Evolutionary conservation across 1,139 yeast species (phyloP).

Genomic region (Lipomyces yarrowii): DNA sequence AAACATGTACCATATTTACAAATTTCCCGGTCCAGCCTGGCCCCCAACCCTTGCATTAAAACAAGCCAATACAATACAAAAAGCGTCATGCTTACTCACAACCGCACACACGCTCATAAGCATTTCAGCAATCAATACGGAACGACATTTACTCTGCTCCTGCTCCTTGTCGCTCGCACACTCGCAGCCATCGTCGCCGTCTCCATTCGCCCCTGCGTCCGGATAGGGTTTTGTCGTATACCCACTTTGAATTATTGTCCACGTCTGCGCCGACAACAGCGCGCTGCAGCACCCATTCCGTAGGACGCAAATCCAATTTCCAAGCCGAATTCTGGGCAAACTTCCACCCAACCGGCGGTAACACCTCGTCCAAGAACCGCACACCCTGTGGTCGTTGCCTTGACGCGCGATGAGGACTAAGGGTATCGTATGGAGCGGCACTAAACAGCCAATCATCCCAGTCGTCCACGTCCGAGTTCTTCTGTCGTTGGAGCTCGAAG

Average conservation of each 20-base stretch:
- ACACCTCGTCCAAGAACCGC: conserved; percentile 55
- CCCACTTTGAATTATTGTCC: conserved; percentile 49
- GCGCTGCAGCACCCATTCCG: conserved; percentile 56
- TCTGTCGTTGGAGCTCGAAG: conserved; percentile 71
- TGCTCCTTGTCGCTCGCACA: conserved; percentile 33
- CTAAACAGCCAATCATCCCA: conserved; percentile 64
- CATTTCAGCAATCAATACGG: neutral
- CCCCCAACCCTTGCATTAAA: neutral
- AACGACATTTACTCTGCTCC: neutral
- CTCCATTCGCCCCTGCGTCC: conserved; percentile 45
- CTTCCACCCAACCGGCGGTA: conserved; percentile 76
- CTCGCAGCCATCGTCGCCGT: conserved; percentile 45
- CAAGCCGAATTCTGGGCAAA: conserved; percentile 63
- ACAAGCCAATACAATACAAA: neutral
- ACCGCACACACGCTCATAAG: neutral
- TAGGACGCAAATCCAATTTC: conserved; percentile 61
- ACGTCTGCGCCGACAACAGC: conserved; percentile 43
- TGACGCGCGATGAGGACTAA: conserved; percentile 55
- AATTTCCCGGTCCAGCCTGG: neutral
- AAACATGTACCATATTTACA: neutral
- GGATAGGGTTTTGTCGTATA: conserved; percentile 47
- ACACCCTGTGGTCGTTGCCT: conserved; percentile 72
- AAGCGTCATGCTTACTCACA: neutral
- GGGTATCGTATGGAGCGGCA: conserved; percentile 53
- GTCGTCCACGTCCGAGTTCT: conserved; percentile 54